phyloP scores from a whole-genome alignment of 2,329 filamentous ascomycete species.

The Calycina herbarum region DNA sequence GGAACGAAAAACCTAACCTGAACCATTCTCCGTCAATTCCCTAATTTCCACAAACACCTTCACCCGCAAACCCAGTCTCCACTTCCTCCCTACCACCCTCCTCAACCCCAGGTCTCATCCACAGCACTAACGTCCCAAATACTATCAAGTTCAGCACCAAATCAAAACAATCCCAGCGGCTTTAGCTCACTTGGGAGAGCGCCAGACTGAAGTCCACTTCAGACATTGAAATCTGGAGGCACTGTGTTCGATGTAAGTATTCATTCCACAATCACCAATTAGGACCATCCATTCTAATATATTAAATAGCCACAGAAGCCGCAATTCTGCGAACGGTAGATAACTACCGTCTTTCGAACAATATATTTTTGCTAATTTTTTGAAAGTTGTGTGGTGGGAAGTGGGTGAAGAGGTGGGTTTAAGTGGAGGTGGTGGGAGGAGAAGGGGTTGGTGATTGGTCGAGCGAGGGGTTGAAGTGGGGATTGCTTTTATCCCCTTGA shows the following conservation, averaged over 20 bases:
- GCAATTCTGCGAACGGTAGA: slow-evolving; percentile 6
- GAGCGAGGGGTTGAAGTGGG: no score
- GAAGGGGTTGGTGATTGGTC: no score
- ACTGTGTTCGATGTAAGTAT: slow-evolving; percentile 4
- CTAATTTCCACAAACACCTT: no score
- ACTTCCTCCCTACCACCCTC: not conserved
- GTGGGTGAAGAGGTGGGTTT: not conserved
- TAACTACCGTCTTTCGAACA: slow-evolving; percentile 5
- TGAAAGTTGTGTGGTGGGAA: not conserved
- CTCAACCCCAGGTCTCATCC: not conserved
- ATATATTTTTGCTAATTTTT: not conserved
- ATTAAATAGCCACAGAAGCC: slow-evolving; percentile 3
- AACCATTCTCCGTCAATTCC: no score
- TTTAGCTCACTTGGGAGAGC: slow-evolving; percentile 10
- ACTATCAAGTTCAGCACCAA: not conserved
- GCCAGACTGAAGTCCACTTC: slow-evolving; percentile 7
- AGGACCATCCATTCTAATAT: no score
- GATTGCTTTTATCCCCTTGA: no score
- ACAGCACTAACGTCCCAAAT: not conserved
- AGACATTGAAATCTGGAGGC: slow-evolving; percentile 5
- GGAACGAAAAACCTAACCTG: no score
- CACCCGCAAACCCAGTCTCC: not conserved
- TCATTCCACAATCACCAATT: no score
- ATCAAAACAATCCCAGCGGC: slow-evolving; percentile 3
- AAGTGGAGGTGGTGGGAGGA: no score